phyloP scores from a whole-genome alignment of 73 alveolate species.

The Paramecium primaurelia region DNA sequence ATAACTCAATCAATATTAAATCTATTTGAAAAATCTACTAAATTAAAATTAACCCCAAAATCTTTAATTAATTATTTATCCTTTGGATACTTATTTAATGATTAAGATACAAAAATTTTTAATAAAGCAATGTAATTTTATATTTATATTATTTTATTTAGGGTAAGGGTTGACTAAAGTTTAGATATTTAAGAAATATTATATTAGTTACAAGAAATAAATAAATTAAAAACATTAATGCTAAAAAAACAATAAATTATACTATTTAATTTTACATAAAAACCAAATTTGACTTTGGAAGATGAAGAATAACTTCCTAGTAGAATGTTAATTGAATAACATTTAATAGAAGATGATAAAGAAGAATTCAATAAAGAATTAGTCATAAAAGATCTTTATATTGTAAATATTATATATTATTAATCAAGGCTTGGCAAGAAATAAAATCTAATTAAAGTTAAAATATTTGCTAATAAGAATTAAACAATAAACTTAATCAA shows the following conservation, averaged over 20 bases:
- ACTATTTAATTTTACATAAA: background rate
- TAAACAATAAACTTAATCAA: background rate
- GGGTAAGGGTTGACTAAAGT: background rate
- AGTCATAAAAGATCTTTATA: background rate
- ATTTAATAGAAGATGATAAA: background rate
- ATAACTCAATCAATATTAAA: background rate
- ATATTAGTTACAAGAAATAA: background rate
- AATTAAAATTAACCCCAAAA: background rate
- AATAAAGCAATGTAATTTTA: background rate
- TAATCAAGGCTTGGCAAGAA: background rate
- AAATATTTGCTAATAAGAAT: background rate
- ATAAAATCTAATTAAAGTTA: background rate
- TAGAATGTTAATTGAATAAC: background rate
- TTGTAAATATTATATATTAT: background rate
- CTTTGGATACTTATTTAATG: background rate
- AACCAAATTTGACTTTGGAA: background rate
- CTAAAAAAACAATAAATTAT: background rate
- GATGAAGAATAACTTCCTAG: background rate
- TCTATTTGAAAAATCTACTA: background rate
- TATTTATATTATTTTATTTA: background rate
- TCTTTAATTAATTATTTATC: background rate
- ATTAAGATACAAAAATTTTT: background rate
- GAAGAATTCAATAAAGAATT: background rate
- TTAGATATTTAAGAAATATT: background rate
- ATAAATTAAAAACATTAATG: background rate